Base-by-base conservation (phyloP, 2,329 filamentous ascomycete genomes). In the Trichoderma asperellum region DNA sequence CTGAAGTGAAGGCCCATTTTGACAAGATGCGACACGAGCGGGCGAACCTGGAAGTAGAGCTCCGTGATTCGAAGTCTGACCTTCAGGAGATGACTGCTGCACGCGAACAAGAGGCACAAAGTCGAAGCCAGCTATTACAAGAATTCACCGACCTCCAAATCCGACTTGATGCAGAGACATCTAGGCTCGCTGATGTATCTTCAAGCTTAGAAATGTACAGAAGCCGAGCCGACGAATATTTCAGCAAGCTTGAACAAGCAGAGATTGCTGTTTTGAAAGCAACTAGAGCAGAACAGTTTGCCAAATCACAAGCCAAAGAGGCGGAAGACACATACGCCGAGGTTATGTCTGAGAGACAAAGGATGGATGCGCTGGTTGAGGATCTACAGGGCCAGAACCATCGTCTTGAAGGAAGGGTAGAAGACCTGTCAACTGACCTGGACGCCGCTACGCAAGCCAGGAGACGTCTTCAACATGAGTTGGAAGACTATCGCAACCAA, bases 81-180 rank as follows among this genome's bases (percentile, higher is more conserved):
- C 85, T 97, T 10, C 88, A 93, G 72, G 95, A 97, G 74, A 86
- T 97, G 80, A 85, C 88, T 12, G 82, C 89, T 61, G 91, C 92
- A 58, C 88, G 92, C 69, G 95, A 97, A 73, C 93, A 97, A 76
- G 95, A 98, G 79, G 86, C 91, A 8, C 88, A 91, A n/a, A 95
- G 92, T 79, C 91, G 96, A 74, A 92, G 87, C 75, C 94, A 98
- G 77, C 86, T 98, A 34, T 85, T 98, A 32, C 90, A 97, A 75
- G 96, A 98, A 77, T 97, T 95, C 79, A 90, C 94, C 1, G 96
- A 98, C 76, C 84, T 98, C 60, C 96, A 98, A 76, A 97, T 98
- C 74, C 89, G 94, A 57, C 86, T 98, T 18, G 96, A 98, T 77
- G 91, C 92, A 6, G 96, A 98, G 81, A 88, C 89, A 0, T 97